phyloP scores from a whole-genome alignment of 2,329 filamentous ascomycete genomes.

The Incumbomyces delicatus region DNA sequence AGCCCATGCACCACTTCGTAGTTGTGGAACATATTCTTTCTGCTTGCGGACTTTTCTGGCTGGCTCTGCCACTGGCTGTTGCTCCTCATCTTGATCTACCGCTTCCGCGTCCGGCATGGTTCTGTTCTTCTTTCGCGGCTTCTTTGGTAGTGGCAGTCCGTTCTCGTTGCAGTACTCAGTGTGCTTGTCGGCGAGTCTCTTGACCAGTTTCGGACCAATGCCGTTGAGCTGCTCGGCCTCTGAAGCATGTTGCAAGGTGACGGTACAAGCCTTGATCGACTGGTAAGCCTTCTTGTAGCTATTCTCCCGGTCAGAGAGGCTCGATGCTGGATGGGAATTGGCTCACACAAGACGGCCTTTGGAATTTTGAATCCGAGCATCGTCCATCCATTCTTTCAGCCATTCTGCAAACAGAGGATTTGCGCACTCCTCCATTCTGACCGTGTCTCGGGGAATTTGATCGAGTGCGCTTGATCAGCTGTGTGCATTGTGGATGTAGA shows the following conservation, averaged over 20 bases:
- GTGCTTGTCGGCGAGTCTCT: constrained; percentile 53
- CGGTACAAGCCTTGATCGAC: constrained; percentile 64
- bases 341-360: constrained; percentile 52
- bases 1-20: constrained; percentile 66
- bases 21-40: constrained; percentile 61
- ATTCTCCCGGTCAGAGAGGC: constrained; percentile 22
- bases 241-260: constrained; percentile 61
- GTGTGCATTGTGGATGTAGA: no score
- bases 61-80: constrained; percentile 40
- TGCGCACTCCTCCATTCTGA: constrained; percentile 36
- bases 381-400: constrained; percentile 68
- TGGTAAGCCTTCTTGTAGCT: constrained; percentile 66
- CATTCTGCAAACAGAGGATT: constrained; percentile 64
- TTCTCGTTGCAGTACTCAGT: constrained; percentile 53
- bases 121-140: constrained; percentile 19
- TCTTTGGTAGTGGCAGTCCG: constrained; percentile 57
- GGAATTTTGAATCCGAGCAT: constrained; percentile 57
- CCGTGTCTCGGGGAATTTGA: no score
- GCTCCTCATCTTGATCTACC: constrained; percentile 19
- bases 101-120: constrained; percentile 28
- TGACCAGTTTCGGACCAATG: constrained; percentile 62
- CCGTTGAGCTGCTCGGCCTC: constrained; percentile 64
- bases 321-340: not conserved
- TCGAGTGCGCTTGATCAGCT: no score
- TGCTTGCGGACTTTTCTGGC: constrained; percentile 47